Percentiles rank a stretch among this genome's conserved stretches.
Conservation (phyloP, 257 asterid genomes). For the Solanum tacnaense region DNA sequence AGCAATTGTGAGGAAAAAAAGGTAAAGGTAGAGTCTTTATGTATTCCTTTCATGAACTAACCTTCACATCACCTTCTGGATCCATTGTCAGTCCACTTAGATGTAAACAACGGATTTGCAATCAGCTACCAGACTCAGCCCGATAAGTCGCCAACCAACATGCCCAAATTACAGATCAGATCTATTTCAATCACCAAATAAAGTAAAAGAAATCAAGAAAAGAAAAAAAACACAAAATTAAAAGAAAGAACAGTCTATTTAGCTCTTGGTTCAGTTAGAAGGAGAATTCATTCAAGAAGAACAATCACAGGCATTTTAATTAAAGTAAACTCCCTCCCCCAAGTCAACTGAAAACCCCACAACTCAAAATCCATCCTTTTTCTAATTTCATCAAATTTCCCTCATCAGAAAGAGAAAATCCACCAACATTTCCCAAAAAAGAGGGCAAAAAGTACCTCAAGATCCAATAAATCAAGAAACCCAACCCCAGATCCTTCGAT, state of each 20-base stretch:
- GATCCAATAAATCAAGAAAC: slow-evolving; percentile 21
- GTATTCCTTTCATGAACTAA: slow-evolving; percentile 15
- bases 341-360: slow-evolving; percentile 10
- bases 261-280: background rate
- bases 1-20: background rate
- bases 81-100: slow-evolving; percentile 45
- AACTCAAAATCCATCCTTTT: background rate
- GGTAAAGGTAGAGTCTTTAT: background rate
- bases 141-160: slow-evolving; percentile 22
- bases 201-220: background rate
- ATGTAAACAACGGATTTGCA: slow-evolving; percentile 14
- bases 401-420: background rate
- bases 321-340: slow-evolving; percentile 8
- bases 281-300: background rate
- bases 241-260: background rate
- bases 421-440: background rate
- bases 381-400: background rate
- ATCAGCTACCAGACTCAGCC: slow-evolving; percentile 23
- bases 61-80: slow-evolving; percentile 74
- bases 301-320: background rate
- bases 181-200: slow-evolving; percentile 3
- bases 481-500: background rate
- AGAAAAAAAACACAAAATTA: background rate
- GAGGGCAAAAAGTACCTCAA: slow-evolving; percentile 17
- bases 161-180: slow-evolving; percentile 37